Base-by-base conservation (phyloP, 306 rosid genomes). In the Medicago truncatula region DNA sequence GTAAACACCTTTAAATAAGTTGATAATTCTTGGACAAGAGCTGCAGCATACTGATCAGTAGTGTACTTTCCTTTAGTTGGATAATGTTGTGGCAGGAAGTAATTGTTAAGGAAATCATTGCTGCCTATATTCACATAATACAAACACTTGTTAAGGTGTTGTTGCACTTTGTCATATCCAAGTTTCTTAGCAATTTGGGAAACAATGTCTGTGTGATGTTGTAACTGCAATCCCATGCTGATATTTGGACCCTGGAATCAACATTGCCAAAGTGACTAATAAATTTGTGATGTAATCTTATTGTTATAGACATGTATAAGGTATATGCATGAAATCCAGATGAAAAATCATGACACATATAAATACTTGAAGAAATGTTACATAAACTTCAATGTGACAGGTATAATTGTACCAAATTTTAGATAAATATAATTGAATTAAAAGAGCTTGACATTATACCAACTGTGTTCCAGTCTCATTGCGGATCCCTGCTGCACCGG, bases 101-200 rank as follows among this genome's bases (percentile, higher is more conserved):
- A 92, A 64, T 90, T 92, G 88, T 86, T 90, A 11, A 88, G 5
- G 84, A 87, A 92, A 76, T 92, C 97, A 36, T 88, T 87, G 70
- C 70, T 83, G 15, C 96, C 97, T 34, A 78, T 49, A 12, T 58
- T 87, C 43, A 87, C 79, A 50, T 76, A 84, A 79, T 90, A 92
- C n/a, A 92, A 50, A 61, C 97, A 88, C 67, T 83, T 76, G n/a
- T 76, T 81, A 8, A 92, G 83, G 69, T 80, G 73, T 9, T 17
- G 0, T n/a, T 18, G 15, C 0, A 83, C 85, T 71, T 62, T 8
- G 0, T 39, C 43, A 12, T 15, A 63, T 64, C 85, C 61, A 1
- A 89, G 78, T 54, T 71, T 63, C 11, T 8, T 0, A 10, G 8
- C 23, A 1, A 87, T 78, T 14, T 81, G 61, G 0, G 76, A 47